Evolutionary conservation across 2,329 filamentous ascomycete species (phyloP).

Genomic region (Pyricularia grisea): DNA sequence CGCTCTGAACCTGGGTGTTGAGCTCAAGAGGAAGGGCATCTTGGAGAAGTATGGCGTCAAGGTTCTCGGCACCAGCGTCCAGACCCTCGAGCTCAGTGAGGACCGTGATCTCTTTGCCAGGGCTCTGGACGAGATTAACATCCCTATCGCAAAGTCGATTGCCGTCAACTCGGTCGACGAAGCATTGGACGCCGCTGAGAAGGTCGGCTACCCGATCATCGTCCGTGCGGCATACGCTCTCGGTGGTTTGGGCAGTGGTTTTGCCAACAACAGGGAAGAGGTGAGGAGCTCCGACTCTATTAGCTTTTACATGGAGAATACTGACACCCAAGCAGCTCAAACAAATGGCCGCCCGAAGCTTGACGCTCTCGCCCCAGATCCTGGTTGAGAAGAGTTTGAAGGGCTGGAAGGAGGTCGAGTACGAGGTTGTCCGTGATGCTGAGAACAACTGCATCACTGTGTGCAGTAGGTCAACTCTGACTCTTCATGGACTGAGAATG

Average conservation of each 20-base stretch:
- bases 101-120: conserved; percentile 94
- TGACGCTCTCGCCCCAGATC: conserved; percentile 92
- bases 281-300: conserved; percentile 45
- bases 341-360: conserved; percentile 79
- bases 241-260: conserved; percentile 91
- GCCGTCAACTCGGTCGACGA: conserved; percentile 88
- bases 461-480: conserved; percentile 44
- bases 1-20: conserved; percentile 88
- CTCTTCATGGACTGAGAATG: neutral
- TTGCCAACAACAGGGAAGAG: conserved; percentile 89
- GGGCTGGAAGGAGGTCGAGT: conserved; percentile 73
- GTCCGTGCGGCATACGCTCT: conserved; percentile 95
- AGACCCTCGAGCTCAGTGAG: conserved; percentile 88
- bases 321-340: neutral
- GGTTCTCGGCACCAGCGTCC: conserved; percentile 89
- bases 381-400: conserved; percentile 69
- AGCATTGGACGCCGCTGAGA: conserved; percentile 75
- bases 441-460: conserved; percentile 98
- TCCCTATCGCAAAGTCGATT: conserved; percentile 93
- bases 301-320: neutral
- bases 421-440: conserved; percentile 92
- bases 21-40: conserved; percentile 93
- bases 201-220: conserved; percentile 93
- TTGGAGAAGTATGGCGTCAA: conserved; percentile 94
- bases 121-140: conserved; percentile 93